Evolutionary conservation across 441 rosid genomes (phyloP), one percentile per base, ranked within the genome.

Genomic region (Geranium incanum): DNA sequence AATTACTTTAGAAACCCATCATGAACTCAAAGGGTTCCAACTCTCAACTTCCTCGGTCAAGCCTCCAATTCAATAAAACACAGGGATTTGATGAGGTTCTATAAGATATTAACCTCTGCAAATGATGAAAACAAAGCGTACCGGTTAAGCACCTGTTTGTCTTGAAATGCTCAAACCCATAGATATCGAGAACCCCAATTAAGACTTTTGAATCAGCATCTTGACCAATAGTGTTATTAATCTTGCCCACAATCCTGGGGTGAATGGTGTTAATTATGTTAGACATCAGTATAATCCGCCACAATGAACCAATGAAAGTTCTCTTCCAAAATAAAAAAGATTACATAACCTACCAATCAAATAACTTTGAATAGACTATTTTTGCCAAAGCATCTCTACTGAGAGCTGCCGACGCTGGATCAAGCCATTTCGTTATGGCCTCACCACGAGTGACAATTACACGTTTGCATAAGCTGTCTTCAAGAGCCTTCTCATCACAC

Each of bases 121-220:
- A 68, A 76, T 79, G 81, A 83, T 76, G 84, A 85, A 90, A 83
- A 85, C 89, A 91, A 86, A 81, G 96, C 94, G 63, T 91, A 94
- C 95, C 97, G 71, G 90, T 82, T 85, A 88, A 86, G 92, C 97
- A 94, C 99, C 95, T 90, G 97, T 92, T 94, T 87, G 97, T 89
- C 91, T 94, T 88, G 88, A 94, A 95, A 92, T 91, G 87, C 86
- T 88, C 95, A 69, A 89, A 89, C 81, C 95, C 93, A 77, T 88
- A 88, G 63, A 89, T 85, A 83, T 85, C 89, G 76, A 92, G 93
- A 80, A 95, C 96, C 67, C 99, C 99, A 71, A 95, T 92, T 74
- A 90, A 84, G 71, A 68, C 79, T 78, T 90, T 90, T 72, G 98
- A 95, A 68, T 88, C 63, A 70, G 88, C 85, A 80, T 95, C 97